A percentile compares a stretch with the other conserved stretches of the same genome.
Conservation (phyloP, 2,329 filamentous ascomycete species). For the Penicillium sp. region DNA sequence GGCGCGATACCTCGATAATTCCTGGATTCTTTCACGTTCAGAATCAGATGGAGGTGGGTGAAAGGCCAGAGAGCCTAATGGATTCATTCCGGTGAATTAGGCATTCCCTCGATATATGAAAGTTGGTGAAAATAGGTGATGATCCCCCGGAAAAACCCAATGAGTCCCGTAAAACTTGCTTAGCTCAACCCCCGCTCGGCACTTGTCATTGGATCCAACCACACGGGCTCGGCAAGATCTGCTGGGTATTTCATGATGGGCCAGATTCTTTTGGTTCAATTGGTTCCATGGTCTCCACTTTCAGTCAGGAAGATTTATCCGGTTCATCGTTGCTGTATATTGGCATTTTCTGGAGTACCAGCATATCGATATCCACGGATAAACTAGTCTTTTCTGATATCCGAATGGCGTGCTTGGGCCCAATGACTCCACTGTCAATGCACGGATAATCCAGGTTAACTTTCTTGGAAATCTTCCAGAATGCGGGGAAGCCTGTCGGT, state of each 20-base stretch:
- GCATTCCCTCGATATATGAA: conserved; percentile 4
- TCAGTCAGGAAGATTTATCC: too few relatives aligned
- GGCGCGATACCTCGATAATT: conserved; percentile 15
- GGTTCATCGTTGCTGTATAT: too few relatives aligned
- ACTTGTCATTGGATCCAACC: too few relatives aligned
- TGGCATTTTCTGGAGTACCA: too few relatives aligned
- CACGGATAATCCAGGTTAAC: neutral
- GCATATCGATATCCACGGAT: too few relatives aligned
- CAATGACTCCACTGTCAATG: neutral
- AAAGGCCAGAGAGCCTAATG: conserved; percentile 5
- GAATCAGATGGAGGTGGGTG: conserved; percentile 9
- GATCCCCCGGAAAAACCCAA: neutral
- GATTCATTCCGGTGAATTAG: conserved; percentile 7
- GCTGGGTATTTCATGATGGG: neutral
- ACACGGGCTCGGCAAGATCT: neutral
- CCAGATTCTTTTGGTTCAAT: neutral
- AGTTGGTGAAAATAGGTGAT: neutral
- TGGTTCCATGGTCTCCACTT: neutral
- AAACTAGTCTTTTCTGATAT: neutral
- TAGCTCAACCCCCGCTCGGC: neutral
- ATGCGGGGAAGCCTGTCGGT: neutral
- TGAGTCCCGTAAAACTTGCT: conserved; percentile 5
- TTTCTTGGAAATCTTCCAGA: neutral
- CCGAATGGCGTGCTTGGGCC: conserved; percentile 5
- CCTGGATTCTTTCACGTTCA: conserved; percentile 19